phyloP scores from a whole-genome alignment of 2,329 filamentous ascomycete genomes.

The Aspergillus alliaceus region DNA sequence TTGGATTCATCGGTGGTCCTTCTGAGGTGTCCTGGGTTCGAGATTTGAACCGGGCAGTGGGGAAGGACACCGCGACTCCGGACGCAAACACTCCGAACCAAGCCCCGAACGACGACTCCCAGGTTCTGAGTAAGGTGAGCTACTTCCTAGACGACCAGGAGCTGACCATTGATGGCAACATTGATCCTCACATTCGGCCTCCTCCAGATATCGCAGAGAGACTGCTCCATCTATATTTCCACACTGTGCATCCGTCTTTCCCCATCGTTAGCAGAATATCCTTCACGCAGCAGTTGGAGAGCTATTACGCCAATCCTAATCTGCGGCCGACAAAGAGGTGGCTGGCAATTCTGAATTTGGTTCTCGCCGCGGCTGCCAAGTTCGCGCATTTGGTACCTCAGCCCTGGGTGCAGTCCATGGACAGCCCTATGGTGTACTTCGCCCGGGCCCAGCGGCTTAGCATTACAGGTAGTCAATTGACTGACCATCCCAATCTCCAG shows the following conservation, averaged over 20 bases:
- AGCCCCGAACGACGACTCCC: background rate
- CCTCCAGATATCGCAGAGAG: slow-evolving; percentile 28
- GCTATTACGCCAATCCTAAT: slow-evolving; percentile 24
- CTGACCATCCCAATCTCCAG: slow-evolving; percentile 39
- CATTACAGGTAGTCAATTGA: slow-evolving; percentile 30
- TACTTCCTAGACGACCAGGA: background rate
- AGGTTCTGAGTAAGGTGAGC: background rate
- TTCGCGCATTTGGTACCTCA: slow-evolving; percentile 26
- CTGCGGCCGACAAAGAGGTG: slow-evolving; percentile 34
- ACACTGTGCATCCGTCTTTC: slow-evolving; percentile 38
- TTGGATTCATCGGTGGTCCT: background rate
- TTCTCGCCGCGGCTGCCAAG: slow-evolving; percentile 41
- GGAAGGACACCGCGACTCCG: background rate
- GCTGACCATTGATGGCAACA: background rate
- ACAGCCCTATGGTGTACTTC: slow-evolving; percentile 37
- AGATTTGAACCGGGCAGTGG: background rate
- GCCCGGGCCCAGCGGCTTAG: slow-evolving; percentile 36
- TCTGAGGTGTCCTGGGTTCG: background rate
- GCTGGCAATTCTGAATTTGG: slow-evolving; percentile 42
- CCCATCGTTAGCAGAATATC: slow-evolving; percentile 38
- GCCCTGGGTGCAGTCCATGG: slow-evolving; percentile 22
- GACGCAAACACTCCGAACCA: background rate
- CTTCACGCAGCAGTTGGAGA: slow-evolving; percentile 37
- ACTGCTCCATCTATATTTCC: slow-evolving; percentile 39
- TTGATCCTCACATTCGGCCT: slow-evolving; percentile 1